Evolutionary conservation across 306 rosid species (phyloP).

Genomic region (Lathyrus oleraceus): DNA sequence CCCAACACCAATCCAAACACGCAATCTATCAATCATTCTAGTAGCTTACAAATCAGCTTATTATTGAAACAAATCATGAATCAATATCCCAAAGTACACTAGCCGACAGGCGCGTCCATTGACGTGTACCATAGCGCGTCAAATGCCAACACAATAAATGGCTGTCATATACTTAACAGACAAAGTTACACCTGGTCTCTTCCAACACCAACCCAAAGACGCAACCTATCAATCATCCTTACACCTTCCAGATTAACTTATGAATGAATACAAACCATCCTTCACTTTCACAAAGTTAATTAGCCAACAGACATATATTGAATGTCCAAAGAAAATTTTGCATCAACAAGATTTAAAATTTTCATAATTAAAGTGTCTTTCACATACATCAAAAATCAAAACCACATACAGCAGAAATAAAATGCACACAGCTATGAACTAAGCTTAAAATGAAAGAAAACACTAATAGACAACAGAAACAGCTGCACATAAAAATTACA

Average conservation of each 20-base stretch:
- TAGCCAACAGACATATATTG: conserved; percentile 7
- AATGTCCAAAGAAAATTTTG: not conserved
- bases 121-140: not conserved
- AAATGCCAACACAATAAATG: not conserved
- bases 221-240: conserved; percentile 11
- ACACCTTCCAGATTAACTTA: conserved; percentile 10
- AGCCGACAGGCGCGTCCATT: not conserved
- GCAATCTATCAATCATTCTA: not conserved
- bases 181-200: not conserved
- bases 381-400: conserved; percentile 3
- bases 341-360: not conserved
- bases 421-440: not conserved
- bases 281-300: not conserved
- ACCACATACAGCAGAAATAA: not conserved
- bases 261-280: not conserved
- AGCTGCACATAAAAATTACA: conserved; percentile 3
- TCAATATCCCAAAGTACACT: no score
- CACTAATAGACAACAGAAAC: conserved; percentile 15
- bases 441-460: not conserved
- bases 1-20: not conserved
- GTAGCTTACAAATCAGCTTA: not conserved
- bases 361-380: conserved; percentile 11
- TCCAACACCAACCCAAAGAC: not conserved
- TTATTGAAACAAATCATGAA: not conserved
- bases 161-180: not conserved